These are phyloP conservation scores for Pisolithus sp. DNA, from an alignment of 768 basidiomycete genomes.

Conservation along the genomic window DNA sequence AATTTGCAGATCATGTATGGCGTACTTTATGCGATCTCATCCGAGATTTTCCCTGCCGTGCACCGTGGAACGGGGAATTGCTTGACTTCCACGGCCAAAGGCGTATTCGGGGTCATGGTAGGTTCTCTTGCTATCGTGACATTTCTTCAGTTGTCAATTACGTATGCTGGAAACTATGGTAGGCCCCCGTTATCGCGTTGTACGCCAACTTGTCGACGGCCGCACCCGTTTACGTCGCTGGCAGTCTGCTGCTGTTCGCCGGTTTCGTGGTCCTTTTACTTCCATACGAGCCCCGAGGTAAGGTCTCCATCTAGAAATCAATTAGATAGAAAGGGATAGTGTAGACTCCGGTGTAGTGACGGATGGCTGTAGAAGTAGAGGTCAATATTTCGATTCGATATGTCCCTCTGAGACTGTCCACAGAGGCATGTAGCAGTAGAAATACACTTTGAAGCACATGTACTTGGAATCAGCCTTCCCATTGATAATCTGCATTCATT, in stretches of 20 bases:
- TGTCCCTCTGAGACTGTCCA: too few species aligned
- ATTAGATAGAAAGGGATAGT: neutral
- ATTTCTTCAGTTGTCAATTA: neutral
- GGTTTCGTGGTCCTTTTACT: conserved; percentile 55
- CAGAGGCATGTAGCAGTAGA: too few species aligned
- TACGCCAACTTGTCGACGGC: conserved; percentile 59
- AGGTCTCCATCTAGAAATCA: conserved; percentile 49
- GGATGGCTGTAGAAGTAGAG: too few species aligned
- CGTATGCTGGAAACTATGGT: neutral
- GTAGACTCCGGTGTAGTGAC: neutral
- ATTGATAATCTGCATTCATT: too few species aligned
- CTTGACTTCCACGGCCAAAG: conserved; percentile 49
- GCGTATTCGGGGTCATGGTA: conserved; percentile 68
- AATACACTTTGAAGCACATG: too few species aligned
- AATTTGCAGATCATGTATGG: conserved; percentile 61
- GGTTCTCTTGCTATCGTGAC: conserved; percentile 13
- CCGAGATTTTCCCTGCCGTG: conserved; percentile 67
- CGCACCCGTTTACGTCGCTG: conserved; percentile 69
- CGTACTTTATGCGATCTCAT: conserved; percentile 63
- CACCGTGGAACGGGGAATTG: conserved; percentile 71
- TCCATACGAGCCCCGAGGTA: conserved; percentile 73
- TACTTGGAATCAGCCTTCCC: too few species aligned
- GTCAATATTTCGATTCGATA: too few species aligned
- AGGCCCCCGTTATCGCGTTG: conserved; percentile 70
- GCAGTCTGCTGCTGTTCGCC: conserved; percentile 53